phyloP scores from a whole-genome alignment of 179 eudicot species.

The Heliamphora pulchella region DNA sequence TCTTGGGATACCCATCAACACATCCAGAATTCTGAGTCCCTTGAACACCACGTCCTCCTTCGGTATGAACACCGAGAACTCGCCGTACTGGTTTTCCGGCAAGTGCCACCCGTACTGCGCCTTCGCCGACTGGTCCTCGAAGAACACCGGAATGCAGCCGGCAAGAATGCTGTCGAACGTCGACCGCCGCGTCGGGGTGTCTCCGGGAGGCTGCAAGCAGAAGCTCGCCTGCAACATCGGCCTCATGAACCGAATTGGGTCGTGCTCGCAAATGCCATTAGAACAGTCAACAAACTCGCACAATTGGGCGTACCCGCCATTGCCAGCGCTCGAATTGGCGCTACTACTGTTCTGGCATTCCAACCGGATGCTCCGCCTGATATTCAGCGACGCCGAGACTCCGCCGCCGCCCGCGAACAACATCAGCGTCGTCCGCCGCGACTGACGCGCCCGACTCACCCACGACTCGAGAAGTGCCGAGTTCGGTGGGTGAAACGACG shows the following conservation, averaged over 20 bases:
- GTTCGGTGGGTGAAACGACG: constrained; percentile 82
- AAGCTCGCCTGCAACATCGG: constrained; percentile 80
- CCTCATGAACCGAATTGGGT: constrained; percentile 71
- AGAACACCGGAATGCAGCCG: constrained; percentile 91
- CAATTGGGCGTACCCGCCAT: constrained; percentile 34
- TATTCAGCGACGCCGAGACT: constrained; percentile 47
- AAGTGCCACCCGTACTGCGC: constrained; percentile 75
- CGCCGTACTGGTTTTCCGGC: constrained; percentile 41
- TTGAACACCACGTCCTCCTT: constrained; percentile 86
- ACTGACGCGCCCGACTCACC: constrained; percentile 46
- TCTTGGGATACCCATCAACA: constrained; percentile 57
- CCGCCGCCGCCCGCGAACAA: constrained; percentile 92
- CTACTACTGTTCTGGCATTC: constrained; percentile 38
- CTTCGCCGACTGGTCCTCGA: constrained; percentile 72
- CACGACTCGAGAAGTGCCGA: constrained; percentile 56
- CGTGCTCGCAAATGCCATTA: constrained; percentile 74
- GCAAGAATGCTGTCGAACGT: constrained; percentile 75
- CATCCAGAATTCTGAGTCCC: constrained; percentile 67
- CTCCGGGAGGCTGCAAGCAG: constrained; percentile 92
- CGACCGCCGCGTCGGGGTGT: constrained; percentile 74
- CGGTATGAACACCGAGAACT: constrained; percentile 65
- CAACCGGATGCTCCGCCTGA: constrained; percentile 66
- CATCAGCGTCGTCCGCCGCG: constrained; percentile 55
- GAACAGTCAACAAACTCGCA: constrained; percentile 92
- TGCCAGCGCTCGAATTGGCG: background rate